Evolutionary conservation across 164 flowering plant genomes (phyloP).

Genomic region (Magnolia kwangsiensis): DNA sequence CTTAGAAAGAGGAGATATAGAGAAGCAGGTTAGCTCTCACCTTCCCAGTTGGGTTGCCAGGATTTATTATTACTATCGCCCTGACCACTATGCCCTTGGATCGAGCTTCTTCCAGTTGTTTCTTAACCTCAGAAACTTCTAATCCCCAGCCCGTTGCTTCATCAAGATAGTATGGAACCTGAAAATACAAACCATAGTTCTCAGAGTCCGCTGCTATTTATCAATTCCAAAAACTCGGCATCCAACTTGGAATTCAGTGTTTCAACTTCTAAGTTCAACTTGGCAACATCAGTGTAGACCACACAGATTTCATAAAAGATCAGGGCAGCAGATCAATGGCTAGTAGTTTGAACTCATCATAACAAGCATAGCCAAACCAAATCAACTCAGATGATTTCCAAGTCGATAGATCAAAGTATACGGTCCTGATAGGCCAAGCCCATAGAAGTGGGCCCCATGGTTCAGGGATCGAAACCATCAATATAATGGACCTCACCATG

Average conservation of each 20-base stretch:
- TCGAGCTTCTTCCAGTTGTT: constrained; percentile 69
- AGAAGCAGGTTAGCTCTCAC: constrained; percentile 26
- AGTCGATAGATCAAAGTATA: too few species aligned
- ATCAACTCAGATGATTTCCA: too few species aligned
- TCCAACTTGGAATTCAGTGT: neutral
- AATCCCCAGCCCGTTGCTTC: constrained; percentile 96
- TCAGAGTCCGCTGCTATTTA: neutral
- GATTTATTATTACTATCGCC: constrained; percentile 96
- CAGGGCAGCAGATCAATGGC: too few species aligned
- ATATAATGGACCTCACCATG: neutral
- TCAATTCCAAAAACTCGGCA: neutral
- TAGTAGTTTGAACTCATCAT: too few species aligned
- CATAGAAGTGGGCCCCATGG: neutral
- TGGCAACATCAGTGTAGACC: too few species aligned
- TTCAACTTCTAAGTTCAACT: neutral
- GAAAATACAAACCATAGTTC: constrained; percentile 12
- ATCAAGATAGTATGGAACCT: constrained; percentile 97
- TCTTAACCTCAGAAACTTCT: constrained; percentile 76
- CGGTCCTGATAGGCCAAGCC: neutral
- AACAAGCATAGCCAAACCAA: too few species aligned
- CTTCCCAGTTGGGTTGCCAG: constrained; percentile 99
- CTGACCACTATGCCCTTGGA: constrained; percentile 76
- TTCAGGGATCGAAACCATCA: neutral
- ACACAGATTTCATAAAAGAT: too few species aligned
- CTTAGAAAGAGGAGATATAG: neutral